phyloP scores from a whole-genome alignment of 495 filamentous ascomycete genomes.

The Neurospora intermedia region DNA sequence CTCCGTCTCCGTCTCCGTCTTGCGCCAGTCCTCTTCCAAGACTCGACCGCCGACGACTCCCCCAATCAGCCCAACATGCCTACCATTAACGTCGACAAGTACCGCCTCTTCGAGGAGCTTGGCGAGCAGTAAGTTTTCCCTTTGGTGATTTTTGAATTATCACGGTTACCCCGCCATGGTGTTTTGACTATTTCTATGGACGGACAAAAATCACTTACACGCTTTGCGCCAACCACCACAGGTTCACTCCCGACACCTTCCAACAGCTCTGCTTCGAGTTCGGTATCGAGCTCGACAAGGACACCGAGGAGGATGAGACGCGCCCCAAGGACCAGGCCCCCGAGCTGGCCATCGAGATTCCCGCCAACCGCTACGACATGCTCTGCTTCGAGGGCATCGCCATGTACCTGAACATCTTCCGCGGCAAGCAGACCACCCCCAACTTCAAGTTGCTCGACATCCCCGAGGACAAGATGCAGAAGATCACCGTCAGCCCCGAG shows the following conservation, averaged over 20 bases:
- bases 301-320: slow-evolving; percentile 56
- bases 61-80: slow-evolving; percentile 45
- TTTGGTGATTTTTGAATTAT: not conserved
- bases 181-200: not conserved
- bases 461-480: slow-evolving; percentile 60
- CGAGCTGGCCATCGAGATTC: slow-evolving; percentile 96
- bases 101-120: slow-evolving; percentile 82
- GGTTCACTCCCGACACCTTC: slow-evolving; percentile 87
- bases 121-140: slow-evolving; percentile 61
- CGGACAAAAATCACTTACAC: not conserved
- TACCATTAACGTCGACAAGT: slow-evolving; percentile 92
- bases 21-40: not conserved
- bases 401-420: slow-evolving; percentile 92
- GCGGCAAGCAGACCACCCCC: slow-evolving; percentile 59
- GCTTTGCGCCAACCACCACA: slow-evolving; percentile 21
- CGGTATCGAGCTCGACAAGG: slow-evolving; percentile 95
- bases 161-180: slow-evolving; percentile 17
- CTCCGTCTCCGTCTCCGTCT: not conserved
- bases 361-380: slow-evolving; percentile 97
- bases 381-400: slow-evolving; percentile 97
- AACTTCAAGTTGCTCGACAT: slow-evolving; percentile 67
- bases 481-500: slow-evolving; percentile 68
- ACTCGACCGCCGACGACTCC: not conserved
- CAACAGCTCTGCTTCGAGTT: slow-evolving; percentile 98
- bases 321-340: slow-evolving; percentile 76